Base-by-base conservation (phyloP, 2,329 filamentous ascomycete genomes). In the Aspergillus hiratsukae region DNA sequence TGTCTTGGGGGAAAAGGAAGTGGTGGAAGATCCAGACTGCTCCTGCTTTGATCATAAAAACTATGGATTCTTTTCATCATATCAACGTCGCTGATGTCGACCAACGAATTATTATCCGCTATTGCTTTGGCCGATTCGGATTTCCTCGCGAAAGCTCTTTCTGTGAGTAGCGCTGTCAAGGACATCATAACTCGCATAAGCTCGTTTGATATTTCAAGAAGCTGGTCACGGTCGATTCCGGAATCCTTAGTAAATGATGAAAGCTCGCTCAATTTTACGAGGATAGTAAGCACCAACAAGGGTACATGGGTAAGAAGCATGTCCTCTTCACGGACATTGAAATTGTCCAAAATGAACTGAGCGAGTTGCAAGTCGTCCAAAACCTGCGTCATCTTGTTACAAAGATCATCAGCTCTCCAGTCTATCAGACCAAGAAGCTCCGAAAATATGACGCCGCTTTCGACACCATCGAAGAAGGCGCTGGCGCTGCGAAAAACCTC, bases 381-480 rank as follows among this genome's bases (percentile, higher is more conserved):
- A 17, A 75, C 75, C 52, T 81, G 82, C 55, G 84, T 80, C 4
- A 76, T 74, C 3, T 70, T 64, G 35, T 69, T 67, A 31, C 69
- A 76, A n/a, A 83, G 78, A 64, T 85, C 80, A 1, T 81, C 80
- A 27, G 75, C 55, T 49, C 77, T 71, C 19, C 78, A 76, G 31
- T 77, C 74, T 57, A 94, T 77, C 45, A 94, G 80, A 11, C 84
- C 79, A 55, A 90, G 78, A 55, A 96, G 80, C 69, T 96, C 90
- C 49, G 88, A 87, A 79, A 95, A 99, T 49, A 99, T 96, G 21
- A 97, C 79, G 7, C 89, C 88, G 66, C 92, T 96, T 74, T 99
- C 94, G 41, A 97, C 93, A 4, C 93, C 93, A 69, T 99, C 94
- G 64, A 99, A 99, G 75, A 99, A 99, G 43, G 94, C 88, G 69